Evolutionary conservation across 495 filamentous ascomycete species (phyloP), one percentile per base, ranked within the genome.

Genomic region (Haplographium delicatum): DNA sequence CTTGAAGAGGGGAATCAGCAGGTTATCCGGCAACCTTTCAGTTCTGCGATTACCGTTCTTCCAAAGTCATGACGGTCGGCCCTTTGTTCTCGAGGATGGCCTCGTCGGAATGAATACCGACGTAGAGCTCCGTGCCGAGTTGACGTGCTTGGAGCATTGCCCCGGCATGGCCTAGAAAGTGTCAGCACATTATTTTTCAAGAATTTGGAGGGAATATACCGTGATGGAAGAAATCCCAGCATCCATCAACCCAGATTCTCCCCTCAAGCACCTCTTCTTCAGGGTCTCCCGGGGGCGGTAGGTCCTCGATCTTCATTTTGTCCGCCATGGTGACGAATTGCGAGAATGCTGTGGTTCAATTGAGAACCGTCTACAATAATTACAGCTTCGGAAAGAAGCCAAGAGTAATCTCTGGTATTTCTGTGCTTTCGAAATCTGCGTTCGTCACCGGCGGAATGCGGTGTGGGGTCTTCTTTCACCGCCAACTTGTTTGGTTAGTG

Each of bases 211-310:
- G 34, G 19, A 38, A 38, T 16, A 16, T n/a, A 38, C 34, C 34
- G 15, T 99, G 93, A 66, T 99, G 93, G 67, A 85, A 89, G 68
- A 99, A 99, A 70, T 99, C 93, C 69, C 95, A 99, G 70, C 93
- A 99, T 44, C 93, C 93, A 69, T 99, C 93, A 16, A 97, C 84
- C 93, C 93, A 99, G 55, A 97, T 86, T 27, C 88, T 81, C 50
- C 84, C 80, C 27, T 94, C 80, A 18, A 76, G 63, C 3, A 80
- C 66, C 59, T 72, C 69, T 7, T 50, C 41, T 10, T 57, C 57
- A 10, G 57, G 31, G 4, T 58, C 48, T 9, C 60, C 60, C 18
- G 59, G 50, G 10, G 60, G 60, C 8, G 6, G n/a, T 7, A 34
- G 44, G 9, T 28, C 23, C 4, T 58, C 59, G 16, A 20, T 0